Base-by-base conservation (phyloP, 2,329 filamentous ascomycete species). In the Parasarocladium wereldwijsianum region DNA sequence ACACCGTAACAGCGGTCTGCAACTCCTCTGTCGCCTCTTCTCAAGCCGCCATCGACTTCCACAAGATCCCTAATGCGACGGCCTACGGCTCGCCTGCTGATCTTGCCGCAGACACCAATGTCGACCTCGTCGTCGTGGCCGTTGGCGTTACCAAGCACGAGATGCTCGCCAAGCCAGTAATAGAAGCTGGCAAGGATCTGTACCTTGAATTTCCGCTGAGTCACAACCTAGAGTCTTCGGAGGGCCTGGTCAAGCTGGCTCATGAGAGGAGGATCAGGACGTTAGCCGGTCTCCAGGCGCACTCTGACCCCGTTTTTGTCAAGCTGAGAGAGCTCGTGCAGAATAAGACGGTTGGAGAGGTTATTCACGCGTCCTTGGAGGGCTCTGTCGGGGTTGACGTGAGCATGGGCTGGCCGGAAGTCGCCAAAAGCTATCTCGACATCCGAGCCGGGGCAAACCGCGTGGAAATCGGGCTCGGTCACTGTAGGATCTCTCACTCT, bases 171-270 rank as follows among this genome's bases (percentile, higher is more conserved):
- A 44, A 46, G 10, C 57, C 64, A 0, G 57, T 54, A 8, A 33
- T 71, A 3, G 40, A 45, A 7, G 56, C 58, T 0, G 64, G 62
- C 5, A 68, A 69, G 42, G 43, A 51, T 1, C 52, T 64, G 0
- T 70, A 51, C 34, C 52, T 67, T 9, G 66, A 71, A 44, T 71
- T 64, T 58, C 66, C 64, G 4, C 49, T 70, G 1, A 58, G 57
- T 1, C 41, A 54, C 11, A 53, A 56, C 31, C 38, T 49, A 4
- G 34, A 38, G 4, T 40, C 52, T 1, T 57, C 54, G 0, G 37
- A 43, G 12, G 52, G 59, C 32, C 42, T 69, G 36, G 45, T 47
- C 3, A 39, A 38, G 1, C 26, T 54, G 5, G 54, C 50, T 0
- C 37, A 38, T 4, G 29, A 45, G 16, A 45, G 49, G 12, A 42